Evolutionary conservation across 2,329 filamentous ascomycete species (phyloP), one percentile per base, ranked within the genome.

Genomic region (Aureobasidium sp.): DNA sequence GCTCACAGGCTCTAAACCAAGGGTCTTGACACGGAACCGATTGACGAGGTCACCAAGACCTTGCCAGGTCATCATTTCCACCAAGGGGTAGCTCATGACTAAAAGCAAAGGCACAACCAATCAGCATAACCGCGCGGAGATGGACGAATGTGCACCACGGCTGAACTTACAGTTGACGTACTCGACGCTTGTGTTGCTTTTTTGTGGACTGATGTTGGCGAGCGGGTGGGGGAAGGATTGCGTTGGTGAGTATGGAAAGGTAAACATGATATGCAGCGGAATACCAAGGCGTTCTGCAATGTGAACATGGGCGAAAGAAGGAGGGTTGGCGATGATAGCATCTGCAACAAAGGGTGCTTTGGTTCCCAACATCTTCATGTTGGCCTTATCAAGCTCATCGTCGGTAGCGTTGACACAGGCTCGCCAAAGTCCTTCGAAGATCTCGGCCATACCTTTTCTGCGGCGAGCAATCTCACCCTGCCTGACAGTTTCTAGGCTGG

Each of bases 271-370:
- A 70, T 92, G 88, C 2, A 93, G 73, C 0, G 90, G 90, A 22
- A 92, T 84, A 0, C 89, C 89, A 27, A 94, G 73, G 29, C 87
- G 85, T 73, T 94, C 89, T 0, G 90, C 90, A 65, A 89, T 91
- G 73, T 91, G 89, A 0, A 91, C 79, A 69, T 91, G 89, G 0
- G 87, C 88, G 72, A 92, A 90, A 65, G 83, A 87, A 0, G 88
- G 88, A 0, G 90, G 90, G 66, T 94, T 94, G 0, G 90, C 89
- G 64, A 94, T 93, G 67, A 94, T 93, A n/a, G 85, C 87, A 70
- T 94, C 86, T 0, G 87, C 87, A 17, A 89, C 77, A 67, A 89
- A 89, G 0, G 84, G 82, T 17, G 79, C 71, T 65, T 81, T 84
- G 7, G 79, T 73, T 0, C 82, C 84, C 82, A 89, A 31, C 82